Conservation (phyloP, 1,139 yeast species). For the Lodderomyces metapsilosis region DNA sequence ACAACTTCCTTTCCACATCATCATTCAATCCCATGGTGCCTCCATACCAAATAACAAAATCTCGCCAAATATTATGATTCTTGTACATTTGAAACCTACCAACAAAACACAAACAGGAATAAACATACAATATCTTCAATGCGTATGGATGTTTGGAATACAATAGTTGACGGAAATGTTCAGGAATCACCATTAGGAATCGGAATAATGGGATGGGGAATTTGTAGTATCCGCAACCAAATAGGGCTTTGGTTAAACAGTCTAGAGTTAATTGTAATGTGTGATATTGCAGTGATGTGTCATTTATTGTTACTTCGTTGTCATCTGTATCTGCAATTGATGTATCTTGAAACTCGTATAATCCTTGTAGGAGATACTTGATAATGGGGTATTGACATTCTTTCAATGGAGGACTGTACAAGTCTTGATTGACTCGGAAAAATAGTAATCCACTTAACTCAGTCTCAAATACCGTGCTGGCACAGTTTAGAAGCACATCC, state of each 20-base stretch:
- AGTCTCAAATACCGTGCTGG: conserved; percentile 15
- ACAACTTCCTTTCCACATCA: conserved; percentile 17
- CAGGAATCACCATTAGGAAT: conserved; percentile 24
- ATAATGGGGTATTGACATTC: conserved; percentile 19
- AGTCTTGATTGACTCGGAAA: conserved; percentile 8
- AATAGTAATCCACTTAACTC: conserved; percentile 18
- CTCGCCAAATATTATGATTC: conserved; percentile 26
- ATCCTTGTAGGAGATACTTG: conserved; percentile 11
- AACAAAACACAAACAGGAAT: conserved; percentile 20
- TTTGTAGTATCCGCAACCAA: conserved; percentile 17
- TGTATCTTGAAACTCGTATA: conserved; percentile 1
- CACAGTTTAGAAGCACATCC: conserved; percentile 13
- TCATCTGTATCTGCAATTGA: conserved; percentile 4
- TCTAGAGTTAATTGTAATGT: conserved; percentile 10
- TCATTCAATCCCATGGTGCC: conserved; percentile 15
- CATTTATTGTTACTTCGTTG: conserved; percentile 12
- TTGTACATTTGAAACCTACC: conserved; percentile 22
- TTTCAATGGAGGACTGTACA: conserved; percentile 11
- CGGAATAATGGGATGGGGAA: conserved; percentile 29
- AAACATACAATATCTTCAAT: conserved; percentile 24
- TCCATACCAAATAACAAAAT: conserved; percentile 25
- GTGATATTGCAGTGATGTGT: conserved; percentile 10
- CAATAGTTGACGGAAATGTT: conserved; percentile 20
- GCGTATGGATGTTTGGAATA: conserved; percentile 23
- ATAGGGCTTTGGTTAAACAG: conserved; percentile 4